Evolutionary conservation across 352 stramenopile species (phyloP).

Genomic region (Phytopythium delawarense): DNA sequence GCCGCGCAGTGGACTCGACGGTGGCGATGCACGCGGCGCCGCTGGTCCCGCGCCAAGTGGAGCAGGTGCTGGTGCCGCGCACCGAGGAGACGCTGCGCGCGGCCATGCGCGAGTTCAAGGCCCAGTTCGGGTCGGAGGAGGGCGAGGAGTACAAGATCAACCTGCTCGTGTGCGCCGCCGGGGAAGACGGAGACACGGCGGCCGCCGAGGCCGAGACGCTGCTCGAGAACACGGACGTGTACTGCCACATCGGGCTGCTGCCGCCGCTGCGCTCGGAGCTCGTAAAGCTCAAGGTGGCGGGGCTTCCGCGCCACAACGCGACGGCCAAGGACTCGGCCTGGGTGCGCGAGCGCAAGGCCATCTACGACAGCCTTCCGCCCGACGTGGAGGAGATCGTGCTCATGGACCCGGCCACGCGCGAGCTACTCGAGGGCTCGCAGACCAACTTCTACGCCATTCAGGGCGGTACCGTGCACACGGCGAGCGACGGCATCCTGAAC

Average conservation of each 20-base stretch:
- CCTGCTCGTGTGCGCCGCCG: conserved; percentile 52
- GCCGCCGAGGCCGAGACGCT: conserved; percentile 6
- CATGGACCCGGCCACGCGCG: conserved; percentile 60
- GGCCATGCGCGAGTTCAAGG: conserved; percentile 60
- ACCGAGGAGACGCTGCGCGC: conserved; percentile 61
- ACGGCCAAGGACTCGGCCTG: conserved; percentile 69
- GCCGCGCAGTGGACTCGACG: conserved; percentile 61
- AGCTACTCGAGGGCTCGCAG: conserved; percentile 74
- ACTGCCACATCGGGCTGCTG: conserved; percentile 75
- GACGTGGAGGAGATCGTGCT: conserved; percentile 82
- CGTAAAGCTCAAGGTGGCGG: conserved; percentile 71
- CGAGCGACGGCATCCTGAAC: conserved; percentile 68
- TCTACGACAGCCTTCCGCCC: conserved; percentile 62
- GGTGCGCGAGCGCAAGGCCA: conserved; percentile 66
- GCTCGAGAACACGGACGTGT: conserved; percentile 42
- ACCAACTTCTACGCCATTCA: conserved; percentile 82
- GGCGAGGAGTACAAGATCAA: conserved; percentile 84
- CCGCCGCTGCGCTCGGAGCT: conserved; percentile 45
- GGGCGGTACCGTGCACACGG: conserved; percentile 51
- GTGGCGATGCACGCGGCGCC: conserved; percentile 44
- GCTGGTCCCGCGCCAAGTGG: conserved; percentile 22
- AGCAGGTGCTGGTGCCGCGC: conserved; percentile 43
- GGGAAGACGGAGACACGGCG: conserved; percentile 7
- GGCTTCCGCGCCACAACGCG: conserved; percentile 68
- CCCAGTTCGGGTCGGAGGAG: conserved; percentile 30